Evolutionary conservation across 345 rosid species (phyloP).

Genomic region (Boechera stricta): DNA sequence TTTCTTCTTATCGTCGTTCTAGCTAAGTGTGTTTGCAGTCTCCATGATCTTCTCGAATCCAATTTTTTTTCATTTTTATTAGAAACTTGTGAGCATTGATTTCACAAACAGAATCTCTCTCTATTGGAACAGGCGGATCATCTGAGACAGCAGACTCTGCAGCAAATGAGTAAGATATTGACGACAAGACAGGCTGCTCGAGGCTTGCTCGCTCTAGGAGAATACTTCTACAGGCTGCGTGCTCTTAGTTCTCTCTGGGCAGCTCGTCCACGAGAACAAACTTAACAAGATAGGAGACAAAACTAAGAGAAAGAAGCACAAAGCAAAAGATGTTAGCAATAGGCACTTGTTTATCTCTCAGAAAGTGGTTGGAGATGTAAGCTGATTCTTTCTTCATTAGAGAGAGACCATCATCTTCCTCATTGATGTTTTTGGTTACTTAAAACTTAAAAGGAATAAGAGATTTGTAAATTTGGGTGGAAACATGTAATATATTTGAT

Average conservation of each 20-base stretch:
- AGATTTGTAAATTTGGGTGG: background rate
- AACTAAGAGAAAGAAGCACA: background rate
- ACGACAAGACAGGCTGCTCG: conserved; percentile 87
- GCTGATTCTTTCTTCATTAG: background rate
- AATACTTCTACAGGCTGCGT: conserved; percentile 84
- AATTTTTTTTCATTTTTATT: background rate
- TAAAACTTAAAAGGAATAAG: background rate
- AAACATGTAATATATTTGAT: background rate
- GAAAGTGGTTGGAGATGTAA: background rate
- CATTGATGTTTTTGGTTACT: background rate
- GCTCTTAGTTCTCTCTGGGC: conserved; percentile 94
- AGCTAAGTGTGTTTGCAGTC: background rate
- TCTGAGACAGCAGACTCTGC: conserved; percentile 81
- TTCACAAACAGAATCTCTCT: background rate
- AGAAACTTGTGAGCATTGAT: too few relatives aligned
- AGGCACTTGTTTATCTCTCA: background rate
- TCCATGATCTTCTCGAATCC: conserved; percentile 3
- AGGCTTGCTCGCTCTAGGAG: conserved; percentile 78
- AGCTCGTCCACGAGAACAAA: conserved; percentile 71
- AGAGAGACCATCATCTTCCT: background rate
- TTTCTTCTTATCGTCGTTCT: background rate
- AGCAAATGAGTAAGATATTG: conserved; percentile 70
- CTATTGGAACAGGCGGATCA: conserved; percentile 78
- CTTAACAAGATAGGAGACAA: conserved; percentile 41
- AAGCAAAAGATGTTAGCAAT: background rate